phyloP scores from a whole-genome alignment of 768 basidiomycete species.

The Boletus subparvulus region DNA sequence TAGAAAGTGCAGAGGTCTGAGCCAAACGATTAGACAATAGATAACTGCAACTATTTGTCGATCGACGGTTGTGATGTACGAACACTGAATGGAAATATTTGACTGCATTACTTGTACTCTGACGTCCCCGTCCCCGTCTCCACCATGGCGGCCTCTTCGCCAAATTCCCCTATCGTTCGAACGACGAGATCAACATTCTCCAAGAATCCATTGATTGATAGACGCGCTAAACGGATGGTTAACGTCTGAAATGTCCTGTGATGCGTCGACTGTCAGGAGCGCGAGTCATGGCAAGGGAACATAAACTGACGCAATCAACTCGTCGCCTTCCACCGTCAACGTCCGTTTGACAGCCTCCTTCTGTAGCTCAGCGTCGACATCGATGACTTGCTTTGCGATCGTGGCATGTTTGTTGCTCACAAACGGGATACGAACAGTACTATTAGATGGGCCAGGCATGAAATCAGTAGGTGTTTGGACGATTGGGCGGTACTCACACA shows the following conservation, averaged over 20 bases:
- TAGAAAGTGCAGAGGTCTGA: constrained; percentile 47
- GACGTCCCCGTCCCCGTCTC: background rate
- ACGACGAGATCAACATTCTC: constrained; percentile 87
- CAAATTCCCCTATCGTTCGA: constrained; percentile 80
- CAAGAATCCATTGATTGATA: constrained; percentile 82
- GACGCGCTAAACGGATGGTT: constrained; percentile 81
- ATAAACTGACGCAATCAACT: constrained; percentile 70
- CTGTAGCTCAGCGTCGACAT: constrained; percentile 85
- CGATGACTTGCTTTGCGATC: constrained; percentile 81
- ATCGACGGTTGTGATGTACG: constrained; percentile 15
- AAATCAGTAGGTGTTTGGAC: background rate
- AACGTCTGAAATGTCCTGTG: constrained; percentile 69
- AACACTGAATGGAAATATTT: constrained; percentile 12
- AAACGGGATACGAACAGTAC: constrained; percentile 79
- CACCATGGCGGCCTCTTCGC: constrained; percentile 53
- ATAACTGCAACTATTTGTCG: constrained; percentile 18
- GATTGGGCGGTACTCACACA: constrained; percentile 40
- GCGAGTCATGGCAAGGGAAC: background rate
- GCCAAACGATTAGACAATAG: constrained; percentile 24
- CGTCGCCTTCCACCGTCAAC: constrained; percentile 63
- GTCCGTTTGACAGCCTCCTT: constrained; percentile 73
- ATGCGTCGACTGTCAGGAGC: constrained; percentile 1
- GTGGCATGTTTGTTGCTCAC: constrained; percentile 67
- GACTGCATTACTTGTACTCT: constrained; percentile 5
- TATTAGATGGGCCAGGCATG: constrained; percentile 26